Evolutionary conservation across 495 filamentous ascomycete species (phyloP).

Genomic region (Elasticomyces elasticus): DNA sequence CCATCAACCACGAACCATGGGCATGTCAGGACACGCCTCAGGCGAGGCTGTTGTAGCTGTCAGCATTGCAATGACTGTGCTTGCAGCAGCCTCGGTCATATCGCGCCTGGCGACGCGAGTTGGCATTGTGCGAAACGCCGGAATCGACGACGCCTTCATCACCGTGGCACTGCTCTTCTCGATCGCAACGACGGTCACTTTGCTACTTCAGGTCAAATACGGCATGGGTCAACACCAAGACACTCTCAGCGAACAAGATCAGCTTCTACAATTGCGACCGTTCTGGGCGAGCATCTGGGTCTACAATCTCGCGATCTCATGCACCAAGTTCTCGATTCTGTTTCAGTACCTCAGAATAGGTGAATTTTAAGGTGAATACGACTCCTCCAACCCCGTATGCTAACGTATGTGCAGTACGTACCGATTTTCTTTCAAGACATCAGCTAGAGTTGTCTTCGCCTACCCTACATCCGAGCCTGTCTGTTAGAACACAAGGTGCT

Average conservation of each 20-base stretch:
- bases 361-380: too few species aligned
- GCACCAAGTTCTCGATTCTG: slow-evolving; percentile 26
- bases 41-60: slow-evolving; percentile 10
- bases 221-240: slow-evolving; percentile 26
- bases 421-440: too few species aligned
- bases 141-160: slow-evolving; percentile 24
- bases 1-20: not conserved
- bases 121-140: slow-evolving; percentile 14
- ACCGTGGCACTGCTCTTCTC: slow-evolving; percentile 22
- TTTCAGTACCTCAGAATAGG: slow-evolving; percentile 26
- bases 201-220: slow-evolving; percentile 17
- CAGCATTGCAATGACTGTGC: slow-evolving; percentile 8
- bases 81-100: slow-evolving; percentile 17
- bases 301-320: slow-evolving; percentile 24
- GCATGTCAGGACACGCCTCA: slow-evolving; percentile 10
- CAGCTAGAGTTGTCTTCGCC: too few species aligned
- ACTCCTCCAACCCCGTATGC: too few species aligned
- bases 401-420: too few species aligned
- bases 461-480: too few species aligned
- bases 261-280: slow-evolving; percentile 11
- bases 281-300: slow-evolving; percentile 23
- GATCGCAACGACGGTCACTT: slow-evolving; percentile 18
- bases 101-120: slow-evolving; percentile 21
- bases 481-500: too few species aligned
- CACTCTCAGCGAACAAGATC: slow-evolving; percentile 4